A percentile compares a stretch with the other conserved stretches of the same genome.
These are phyloP conservation scores for Pholiota conissans DNA, from an alignment of 768 basidiomycete genomes.

Conservation along the genomic window DNA sequence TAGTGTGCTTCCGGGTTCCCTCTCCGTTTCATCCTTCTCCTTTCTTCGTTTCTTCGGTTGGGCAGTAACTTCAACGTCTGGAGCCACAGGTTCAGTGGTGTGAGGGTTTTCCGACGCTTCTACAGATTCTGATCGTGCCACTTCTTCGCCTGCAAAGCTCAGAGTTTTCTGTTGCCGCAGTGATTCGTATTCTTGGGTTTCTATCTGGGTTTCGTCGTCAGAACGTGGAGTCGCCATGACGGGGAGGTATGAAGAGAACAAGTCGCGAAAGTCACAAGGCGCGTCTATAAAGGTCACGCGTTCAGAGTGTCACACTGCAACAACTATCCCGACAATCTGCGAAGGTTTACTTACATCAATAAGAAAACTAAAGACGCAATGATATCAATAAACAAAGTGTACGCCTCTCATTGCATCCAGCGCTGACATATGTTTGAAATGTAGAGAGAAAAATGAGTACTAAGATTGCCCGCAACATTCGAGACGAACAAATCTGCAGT, in stretches of 20 bases:
- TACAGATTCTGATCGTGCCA: neutral
- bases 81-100: no score
- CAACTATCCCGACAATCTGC: no score
- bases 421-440: no score
- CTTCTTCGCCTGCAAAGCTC: neutral
- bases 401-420: no score
- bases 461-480: no score
- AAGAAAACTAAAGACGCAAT: no score
- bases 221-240: constrained; percentile 6
- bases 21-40: constrained; percentile 24
- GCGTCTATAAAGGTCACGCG: constrained; percentile 1
- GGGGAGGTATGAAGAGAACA: neutral
- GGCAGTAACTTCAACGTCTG: neutral
- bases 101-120: neutral
- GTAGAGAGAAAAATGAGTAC: no score
- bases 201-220: constrained; percentile 12
- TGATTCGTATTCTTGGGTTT: constrained; percentile 5
- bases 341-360: no score
- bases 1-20: constrained; percentile 63
- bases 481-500: no score
- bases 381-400: no score
- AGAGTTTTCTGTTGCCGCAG: constrained; percentile 3
- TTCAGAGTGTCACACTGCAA: neutral
- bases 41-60: constrained; percentile 24
- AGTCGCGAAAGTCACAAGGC: neutral